These are phyloP conservation scores for Pittosporum tobira DNA, from an alignment of 129 eudicot genomes.

Conservation along the genomic window DNA sequence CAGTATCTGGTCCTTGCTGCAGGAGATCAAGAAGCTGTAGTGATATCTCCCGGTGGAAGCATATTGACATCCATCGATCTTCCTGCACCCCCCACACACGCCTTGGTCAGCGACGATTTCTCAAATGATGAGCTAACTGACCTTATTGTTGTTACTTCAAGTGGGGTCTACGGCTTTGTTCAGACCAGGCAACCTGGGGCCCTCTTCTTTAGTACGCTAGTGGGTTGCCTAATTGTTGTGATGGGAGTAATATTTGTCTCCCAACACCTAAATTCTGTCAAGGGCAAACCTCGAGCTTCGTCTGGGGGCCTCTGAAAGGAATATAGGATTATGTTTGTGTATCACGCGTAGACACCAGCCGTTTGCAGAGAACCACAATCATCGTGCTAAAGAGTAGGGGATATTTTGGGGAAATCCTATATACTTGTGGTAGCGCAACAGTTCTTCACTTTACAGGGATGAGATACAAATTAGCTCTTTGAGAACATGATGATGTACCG, in stretches of 20 bases:
- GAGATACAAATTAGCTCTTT: too few species aligned
- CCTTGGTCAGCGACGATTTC: conserved; percentile 67
- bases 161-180: conserved; percentile 91
- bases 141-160: conserved; percentile 74
- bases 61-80: conserved; percentile 50
- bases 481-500: too few species aligned
- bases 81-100: conserved; percentile 89
- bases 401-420: too few species aligned
- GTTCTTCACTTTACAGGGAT: too few species aligned
- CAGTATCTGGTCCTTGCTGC: conserved; percentile 68
- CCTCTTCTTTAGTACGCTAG: conserved; percentile 89
- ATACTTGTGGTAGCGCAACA: too few species aligned
- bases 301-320: conserved; percentile 31
- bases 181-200: conserved; percentile 99
- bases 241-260: conserved; percentile 90
- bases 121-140: conserved; percentile 91
- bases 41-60: conserved; percentile 83
- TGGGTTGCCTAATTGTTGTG: conserved; percentile 82
- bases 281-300: conserved; percentile 68
- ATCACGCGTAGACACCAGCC: too few species aligned
- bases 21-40: conserved; percentile 84
- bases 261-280: conserved; percentile 70
- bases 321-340: too few species aligned
- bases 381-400: too few species aligned
- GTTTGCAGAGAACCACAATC: too few species aligned